Evolutionary conservation across 2,329 filamentous ascomycete genomes (phyloP).

Genomic region (Calonectria leucothoes): DNA sequence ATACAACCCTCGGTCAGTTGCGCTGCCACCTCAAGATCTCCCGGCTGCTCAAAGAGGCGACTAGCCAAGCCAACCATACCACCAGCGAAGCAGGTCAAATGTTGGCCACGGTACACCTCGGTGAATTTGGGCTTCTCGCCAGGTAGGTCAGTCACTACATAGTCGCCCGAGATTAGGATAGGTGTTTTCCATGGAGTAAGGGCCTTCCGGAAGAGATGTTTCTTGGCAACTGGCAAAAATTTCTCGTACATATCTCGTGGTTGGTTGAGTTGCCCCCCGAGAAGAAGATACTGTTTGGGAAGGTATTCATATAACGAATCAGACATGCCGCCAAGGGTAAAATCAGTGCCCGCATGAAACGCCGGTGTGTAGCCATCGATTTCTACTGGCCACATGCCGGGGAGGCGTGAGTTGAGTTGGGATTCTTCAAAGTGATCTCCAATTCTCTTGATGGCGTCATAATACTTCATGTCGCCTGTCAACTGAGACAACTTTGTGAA

Average conservation of each 20-base stretch:
- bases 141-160: conserved; percentile 45
- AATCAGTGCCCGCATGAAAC: conserved; percentile 54
- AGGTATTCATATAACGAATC: conserved; percentile 76
- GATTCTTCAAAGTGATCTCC: conserved; percentile 64
- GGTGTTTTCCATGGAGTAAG: conserved; percentile 69
- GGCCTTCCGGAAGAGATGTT: conserved; percentile 75
- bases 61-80: conserved; percentile 75
- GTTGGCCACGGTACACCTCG: conserved; percentile 58
- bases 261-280: conserved; percentile 64
- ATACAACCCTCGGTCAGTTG: conserved; percentile 73
- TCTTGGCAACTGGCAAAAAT: conserved; percentile 58
- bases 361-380: conserved; percentile 54
- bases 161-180: conserved; percentile 72
- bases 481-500: conserved; percentile 74
- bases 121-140: conserved; percentile 40
- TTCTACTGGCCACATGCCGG: conserved; percentile 71
- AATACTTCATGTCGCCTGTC: conserved; percentile 69
- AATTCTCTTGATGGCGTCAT: conserved; percentile 71
- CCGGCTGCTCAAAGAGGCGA: conserved; percentile 64
- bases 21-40: conserved; percentile 67
- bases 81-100: conserved; percentile 74
- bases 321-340: conserved; percentile 66
- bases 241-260: conserved; percentile 48
- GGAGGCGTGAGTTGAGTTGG: conserved; percentile 66
- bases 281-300: conserved; percentile 72